phyloP scores from a whole-genome alignment of 805 yeast genomes.

The Yueomyces sinensis region DNA sequence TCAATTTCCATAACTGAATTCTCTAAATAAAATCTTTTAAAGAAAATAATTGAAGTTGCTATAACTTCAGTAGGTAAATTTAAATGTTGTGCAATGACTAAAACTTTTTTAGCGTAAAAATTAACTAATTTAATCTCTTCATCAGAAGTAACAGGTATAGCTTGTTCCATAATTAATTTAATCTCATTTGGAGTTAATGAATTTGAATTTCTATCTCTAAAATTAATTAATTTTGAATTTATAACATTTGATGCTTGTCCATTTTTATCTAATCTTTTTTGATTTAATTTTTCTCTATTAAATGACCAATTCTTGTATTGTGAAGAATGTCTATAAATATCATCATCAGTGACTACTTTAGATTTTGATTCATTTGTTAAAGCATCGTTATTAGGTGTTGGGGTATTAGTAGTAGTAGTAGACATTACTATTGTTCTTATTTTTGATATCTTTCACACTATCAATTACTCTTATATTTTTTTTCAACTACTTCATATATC shows the following conservation, averaged over 20 bases:
- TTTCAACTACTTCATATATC: too few species aligned
- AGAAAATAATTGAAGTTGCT: conserved; percentile 75
- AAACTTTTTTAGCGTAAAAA: conserved; percentile 61
- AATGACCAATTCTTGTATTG: conserved; percentile 85
- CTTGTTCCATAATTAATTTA: conserved; percentile 15
- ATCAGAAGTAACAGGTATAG: conserved; percentile 39
- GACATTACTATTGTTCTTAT: too few species aligned
- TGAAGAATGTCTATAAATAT: conserved; percentile 72
- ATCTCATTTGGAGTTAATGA: conserved; percentile 20
- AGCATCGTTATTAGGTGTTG: too few species aligned
- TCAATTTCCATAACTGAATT: conserved; percentile 80
- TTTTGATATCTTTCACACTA: too few species aligned
- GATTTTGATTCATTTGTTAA: conserved; percentile 10
- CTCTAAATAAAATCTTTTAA: conserved; percentile 65
- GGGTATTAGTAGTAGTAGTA: too few species aligned
- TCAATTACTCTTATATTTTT: too few species aligned
- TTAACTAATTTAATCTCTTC: conserved; percentile 62
- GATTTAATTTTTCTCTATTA: conserved; percentile 41
- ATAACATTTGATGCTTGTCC: conserved; percentile 33
- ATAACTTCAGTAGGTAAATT: conserved; percentile 79
- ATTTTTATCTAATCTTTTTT: conserved; percentile 37
- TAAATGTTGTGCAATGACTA: conserved; percentile 56
- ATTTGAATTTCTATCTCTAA: conserved; percentile 16
- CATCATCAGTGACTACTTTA: conserved; percentile 56
- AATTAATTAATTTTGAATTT: conserved; percentile 22